Evolutionary conservation across 257 asterid genomes (phyloP), one percentile per base, ranked within the genome.

Genomic region (Nicotiana sylvestris): DNA sequence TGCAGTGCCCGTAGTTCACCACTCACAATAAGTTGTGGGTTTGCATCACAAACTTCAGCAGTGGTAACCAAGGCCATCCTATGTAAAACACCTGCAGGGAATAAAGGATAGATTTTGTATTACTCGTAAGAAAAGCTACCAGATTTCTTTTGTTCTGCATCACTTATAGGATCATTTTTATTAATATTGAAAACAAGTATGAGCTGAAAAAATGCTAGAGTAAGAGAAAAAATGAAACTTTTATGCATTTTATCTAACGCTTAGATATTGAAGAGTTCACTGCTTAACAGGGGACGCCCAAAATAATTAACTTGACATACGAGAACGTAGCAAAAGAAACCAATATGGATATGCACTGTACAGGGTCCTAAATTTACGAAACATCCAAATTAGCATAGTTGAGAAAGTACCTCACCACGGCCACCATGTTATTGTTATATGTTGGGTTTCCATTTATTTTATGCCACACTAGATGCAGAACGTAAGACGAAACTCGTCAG

Each of bases 1-100:
- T 85, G 89, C 81, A 88, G 91, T 4, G 87, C 89, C 18, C 91
- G 88, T 37, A 88, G 87, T 76, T 88, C 89, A 61, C 91, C 89
- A 30, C 85, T 83, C 85, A 83, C 88, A 35, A 85, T 85, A 65
- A 85, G 89, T 76, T 83, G 88, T n/a, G 85, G 86, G 76, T 86
- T 88, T 9, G 87, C 88, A 33, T 86, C 89, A 35, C 89, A 88
- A 58, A 84, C 88, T 77, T 88, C 91, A 53, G 90, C 90, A 66
- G 90, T 87, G 35, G 90, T 83, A 77, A 87, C 88, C 68, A 83
- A 67, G 27, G 90, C 90, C 90, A 87, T 87, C 57, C 67, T 66
- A 29, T 16, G 64, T 57, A n/a, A 70, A 81, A 57, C n/a, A 64
- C 81, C 83, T 69, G 32, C 83, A 83, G 81, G 17, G 69, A 53